These are phyloP conservation scores for Lablab purpureus DNA, from an alignment of 306 rosid genomes.

Conservation along the genomic window DNA sequence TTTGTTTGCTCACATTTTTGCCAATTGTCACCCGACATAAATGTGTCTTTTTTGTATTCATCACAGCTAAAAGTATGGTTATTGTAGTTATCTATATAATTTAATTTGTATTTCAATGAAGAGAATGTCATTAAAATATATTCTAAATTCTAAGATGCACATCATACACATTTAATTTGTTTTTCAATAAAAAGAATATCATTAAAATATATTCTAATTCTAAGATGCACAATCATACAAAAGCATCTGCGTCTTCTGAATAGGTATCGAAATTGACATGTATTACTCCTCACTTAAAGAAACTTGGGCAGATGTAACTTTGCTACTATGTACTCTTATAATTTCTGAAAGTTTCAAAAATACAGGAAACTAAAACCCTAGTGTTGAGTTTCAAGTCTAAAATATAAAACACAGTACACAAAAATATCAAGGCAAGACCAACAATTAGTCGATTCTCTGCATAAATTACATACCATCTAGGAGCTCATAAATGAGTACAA, in stretches of 20 bases:
- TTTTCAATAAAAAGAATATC: background rate
- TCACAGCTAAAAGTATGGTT: background rate
- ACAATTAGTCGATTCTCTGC: background rate
- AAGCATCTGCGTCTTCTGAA: background rate
- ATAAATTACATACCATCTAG: conserved; percentile 76
- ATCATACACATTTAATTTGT: background rate
- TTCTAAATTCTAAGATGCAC: background rate
- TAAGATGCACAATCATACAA: conserved; percentile 2
- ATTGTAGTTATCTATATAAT: background rate
- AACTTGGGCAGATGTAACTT: conserved; percentile 9
- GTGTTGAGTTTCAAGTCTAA: conserved; percentile 1
- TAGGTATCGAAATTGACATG: background rate
- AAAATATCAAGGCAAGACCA: conserved; percentile 11
- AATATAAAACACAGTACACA: conserved; percentile 17
- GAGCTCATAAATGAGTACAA: conserved; percentile 90
- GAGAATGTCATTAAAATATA: conserved; percentile 5
- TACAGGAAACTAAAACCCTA: conserved; percentile 9
- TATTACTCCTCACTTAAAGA: background rate
- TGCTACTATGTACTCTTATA: background rate
- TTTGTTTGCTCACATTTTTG: background rate
- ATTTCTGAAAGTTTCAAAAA: background rate
- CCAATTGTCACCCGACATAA: background rate
- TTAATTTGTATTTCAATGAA: background rate
- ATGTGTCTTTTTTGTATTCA: background rate
- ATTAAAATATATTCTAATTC: background rate